A percentile compares a stretch with the other conserved stretches of the same genome.
Conservation (phyloP, 2,329 filamentous ascomycete species). For the Colletotrichum cordylinicola region DNA sequence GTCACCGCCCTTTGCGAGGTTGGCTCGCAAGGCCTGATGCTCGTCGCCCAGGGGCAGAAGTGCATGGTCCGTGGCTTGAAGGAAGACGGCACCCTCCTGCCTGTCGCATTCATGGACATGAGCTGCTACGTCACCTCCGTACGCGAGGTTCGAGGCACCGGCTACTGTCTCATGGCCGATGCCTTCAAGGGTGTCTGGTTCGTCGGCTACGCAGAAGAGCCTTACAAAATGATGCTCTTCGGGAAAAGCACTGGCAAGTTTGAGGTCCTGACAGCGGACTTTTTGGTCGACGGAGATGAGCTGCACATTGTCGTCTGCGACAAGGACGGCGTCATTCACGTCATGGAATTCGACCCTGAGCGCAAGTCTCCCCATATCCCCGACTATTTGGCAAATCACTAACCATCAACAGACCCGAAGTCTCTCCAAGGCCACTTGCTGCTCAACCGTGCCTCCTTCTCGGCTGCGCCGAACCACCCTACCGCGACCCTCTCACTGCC, state of each 20-base stretch:
- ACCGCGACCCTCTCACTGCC: conserved; percentile 79
- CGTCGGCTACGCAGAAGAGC: conserved; percentile 94
- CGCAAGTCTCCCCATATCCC: conserved; percentile 59
- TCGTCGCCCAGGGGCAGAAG: conserved; percentile 93
- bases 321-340: conserved; percentile 83
- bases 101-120: conserved; percentile 98
- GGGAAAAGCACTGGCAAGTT: conserved; percentile 83
- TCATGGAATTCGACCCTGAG: conserved; percentile 94
- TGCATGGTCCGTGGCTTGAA: conserved; percentile 96
- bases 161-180: conserved; percentile 87
- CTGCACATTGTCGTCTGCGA: conserved; percentile 85
- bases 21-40: conserved; percentile 85
- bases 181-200: conserved; percentile 96
- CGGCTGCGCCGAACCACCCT: conserved; percentile 79
- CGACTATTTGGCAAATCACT: conserved; percentile 21
- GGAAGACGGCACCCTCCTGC: conserved; percentile 89
- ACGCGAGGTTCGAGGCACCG: conserved; percentile 82
- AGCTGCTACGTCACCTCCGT: conserved; percentile 90
- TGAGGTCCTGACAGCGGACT: conserved; percentile 82
- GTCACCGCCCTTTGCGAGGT: conserved; percentile 87
- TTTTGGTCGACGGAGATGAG: conserved; percentile 84
- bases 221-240: conserved; percentile 92
- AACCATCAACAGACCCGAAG: conserved; percentile 74
- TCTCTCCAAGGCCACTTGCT: conserved; percentile 88
- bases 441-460: conserved; percentile 86